Conservation (phyloP, 2,329 filamentous ascomycete genomes). For the Onygenales sp. region DNA sequence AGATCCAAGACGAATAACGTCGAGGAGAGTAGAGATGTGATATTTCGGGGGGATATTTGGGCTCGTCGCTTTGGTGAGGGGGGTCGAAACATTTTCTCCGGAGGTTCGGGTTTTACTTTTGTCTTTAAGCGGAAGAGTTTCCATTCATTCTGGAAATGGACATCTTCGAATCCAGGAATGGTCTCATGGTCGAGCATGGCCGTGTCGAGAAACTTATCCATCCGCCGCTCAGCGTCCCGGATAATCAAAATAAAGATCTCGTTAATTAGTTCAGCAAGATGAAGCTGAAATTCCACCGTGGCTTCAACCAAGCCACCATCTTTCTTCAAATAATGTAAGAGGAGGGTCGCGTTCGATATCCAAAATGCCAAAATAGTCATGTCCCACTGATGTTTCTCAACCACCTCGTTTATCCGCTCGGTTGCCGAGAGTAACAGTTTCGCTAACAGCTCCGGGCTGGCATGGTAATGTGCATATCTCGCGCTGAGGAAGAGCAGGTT, state of each 20-base stretch:
- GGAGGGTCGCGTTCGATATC: slow-evolving; percentile 91
- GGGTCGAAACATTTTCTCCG: slow-evolving; percentile 82
- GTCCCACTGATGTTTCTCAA: slow-evolving; percentile 95
- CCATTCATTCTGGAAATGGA: slow-evolving; percentile 97
- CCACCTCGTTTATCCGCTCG: slow-evolving; percentile 92
- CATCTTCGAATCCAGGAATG: slow-evolving; percentile 92
- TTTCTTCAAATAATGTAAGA: slow-evolving; percentile 97
- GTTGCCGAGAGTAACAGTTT: slow-evolving; percentile 77
- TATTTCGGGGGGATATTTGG: slow-evolving; percentile 85
- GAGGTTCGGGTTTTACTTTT: slow-evolving; percentile 77
- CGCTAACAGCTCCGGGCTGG: slow-evolving; percentile 72
- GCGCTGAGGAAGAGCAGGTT: slow-evolving; percentile 96
- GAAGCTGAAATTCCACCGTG: slow-evolving; percentile 81
- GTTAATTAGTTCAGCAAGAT: slow-evolving; percentile 89
- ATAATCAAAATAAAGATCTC: slow-evolving; percentile 98
- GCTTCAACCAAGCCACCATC: slow-evolving; percentile 71
- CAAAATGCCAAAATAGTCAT: slow-evolving; percentile 99
- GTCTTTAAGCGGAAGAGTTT: slow-evolving; percentile 89
- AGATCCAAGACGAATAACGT: slow-evolving; percentile 94
- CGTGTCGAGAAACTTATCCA: slow-evolving; percentile 88
- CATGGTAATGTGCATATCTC: slow-evolving; percentile 93
- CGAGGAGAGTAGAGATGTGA: slow-evolving; percentile 89
- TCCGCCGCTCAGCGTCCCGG: slow-evolving; percentile 83
- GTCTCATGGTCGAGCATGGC: slow-evolving; percentile 98
- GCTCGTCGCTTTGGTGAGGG: slow-evolving; percentile 88